Percentiles rank a stretch among this genome's conserved stretches.
phyloP scores from a whole-genome alignment of 768 basidiomycete species.

The Naganishia randhawae region DNA sequence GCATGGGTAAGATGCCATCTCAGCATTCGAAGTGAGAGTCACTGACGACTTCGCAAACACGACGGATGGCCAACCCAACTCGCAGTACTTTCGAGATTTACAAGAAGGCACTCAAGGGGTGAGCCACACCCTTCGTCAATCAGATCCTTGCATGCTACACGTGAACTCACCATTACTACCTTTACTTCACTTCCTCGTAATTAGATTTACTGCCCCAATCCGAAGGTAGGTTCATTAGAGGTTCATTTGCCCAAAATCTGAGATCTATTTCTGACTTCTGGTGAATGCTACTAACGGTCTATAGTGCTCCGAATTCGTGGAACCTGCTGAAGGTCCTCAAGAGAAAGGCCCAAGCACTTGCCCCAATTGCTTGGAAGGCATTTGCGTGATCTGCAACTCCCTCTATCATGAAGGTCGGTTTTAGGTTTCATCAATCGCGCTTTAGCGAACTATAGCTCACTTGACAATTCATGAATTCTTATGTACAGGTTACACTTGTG shows the following conservation, averaged over 20 bases:
- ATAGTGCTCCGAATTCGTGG: conserved; percentile 13
- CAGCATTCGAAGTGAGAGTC: too few species aligned
- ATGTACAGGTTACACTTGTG: background rate
- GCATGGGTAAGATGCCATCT: conserved; percentile 6
- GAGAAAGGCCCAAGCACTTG: conserved; percentile 10
- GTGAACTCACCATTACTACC: background rate
- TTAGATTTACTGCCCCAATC: conserved; percentile 9
- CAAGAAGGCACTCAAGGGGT: conserved; percentile 10
- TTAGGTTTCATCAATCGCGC: background rate
- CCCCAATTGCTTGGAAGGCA: conserved; percentile 3
- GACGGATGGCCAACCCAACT: background rate
- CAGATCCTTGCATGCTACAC: background rate
- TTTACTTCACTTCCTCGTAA: background rate
- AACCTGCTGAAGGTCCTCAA: conserved; percentile 14
- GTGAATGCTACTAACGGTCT: background rate
- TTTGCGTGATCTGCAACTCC: conserved; percentile 3
- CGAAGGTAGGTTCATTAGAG: background rate
- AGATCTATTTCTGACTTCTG: background rate
- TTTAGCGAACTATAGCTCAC: background rate
- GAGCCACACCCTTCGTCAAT: background rate
- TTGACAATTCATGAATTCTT: background rate
- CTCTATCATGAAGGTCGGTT: conserved; percentile 2
- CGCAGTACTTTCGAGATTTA: conserved; percentile 4
- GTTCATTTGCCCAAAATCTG: background rate
- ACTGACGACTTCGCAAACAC: background rate